Evolutionary conservation across 2,329 filamentous ascomycete genomes (phyloP).

Genomic region (Pestalotiopsis sp.): DNA sequence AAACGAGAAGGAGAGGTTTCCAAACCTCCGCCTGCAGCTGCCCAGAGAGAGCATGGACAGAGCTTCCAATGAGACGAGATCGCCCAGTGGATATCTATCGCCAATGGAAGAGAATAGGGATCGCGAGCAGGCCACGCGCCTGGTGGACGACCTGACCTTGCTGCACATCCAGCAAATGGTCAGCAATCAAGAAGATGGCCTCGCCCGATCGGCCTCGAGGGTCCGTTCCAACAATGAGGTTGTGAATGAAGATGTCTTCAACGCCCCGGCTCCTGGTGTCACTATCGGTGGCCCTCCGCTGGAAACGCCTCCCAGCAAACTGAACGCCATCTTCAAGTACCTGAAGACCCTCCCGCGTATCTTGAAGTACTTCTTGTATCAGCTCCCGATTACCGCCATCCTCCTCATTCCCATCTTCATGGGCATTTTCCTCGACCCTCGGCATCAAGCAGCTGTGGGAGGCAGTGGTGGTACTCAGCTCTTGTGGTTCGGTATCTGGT

Average conservation of each 20-base stretch:
- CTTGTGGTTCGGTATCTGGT: conserved; percentile 93
- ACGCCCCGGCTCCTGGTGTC: conserved; percentile 21
- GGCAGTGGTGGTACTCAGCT: conserved; percentile 75
- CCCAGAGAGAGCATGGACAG: conserved; percentile 9
- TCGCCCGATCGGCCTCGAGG: conserved; percentile 26
- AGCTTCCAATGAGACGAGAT: conserved; percentile 1
- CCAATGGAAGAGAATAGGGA: conserved; percentile 18
- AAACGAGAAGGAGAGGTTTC: conserved; percentile 4
- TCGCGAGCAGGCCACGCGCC: conserved; percentile 27
- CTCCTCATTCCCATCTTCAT: conserved; percentile 70
- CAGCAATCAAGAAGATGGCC: conserved; percentile 16
- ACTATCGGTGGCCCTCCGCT: conserved; percentile 33
- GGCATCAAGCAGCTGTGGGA: conserved; percentile 52
- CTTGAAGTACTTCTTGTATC: conserved; percentile 74
- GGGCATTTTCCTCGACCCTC: conserved; percentile 57
- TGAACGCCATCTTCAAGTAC: conserved; percentile 66
- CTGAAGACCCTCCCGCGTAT: conserved; percentile 56
- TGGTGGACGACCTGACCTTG: conserved; percentile 33
- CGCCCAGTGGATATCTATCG: conserved; percentile 20
- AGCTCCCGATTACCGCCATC: conserved; percentile 64
- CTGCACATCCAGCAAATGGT: conserved; percentile 33
- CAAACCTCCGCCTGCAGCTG: not conserved
- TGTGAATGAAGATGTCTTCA: conserved; percentile 31
- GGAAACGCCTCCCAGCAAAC: conserved; percentile 56
- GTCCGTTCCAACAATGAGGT: conserved; percentile 15